Conservation (phyloP, 805 yeast genomes). For the Lipomyces chichibuensis region DNA sequence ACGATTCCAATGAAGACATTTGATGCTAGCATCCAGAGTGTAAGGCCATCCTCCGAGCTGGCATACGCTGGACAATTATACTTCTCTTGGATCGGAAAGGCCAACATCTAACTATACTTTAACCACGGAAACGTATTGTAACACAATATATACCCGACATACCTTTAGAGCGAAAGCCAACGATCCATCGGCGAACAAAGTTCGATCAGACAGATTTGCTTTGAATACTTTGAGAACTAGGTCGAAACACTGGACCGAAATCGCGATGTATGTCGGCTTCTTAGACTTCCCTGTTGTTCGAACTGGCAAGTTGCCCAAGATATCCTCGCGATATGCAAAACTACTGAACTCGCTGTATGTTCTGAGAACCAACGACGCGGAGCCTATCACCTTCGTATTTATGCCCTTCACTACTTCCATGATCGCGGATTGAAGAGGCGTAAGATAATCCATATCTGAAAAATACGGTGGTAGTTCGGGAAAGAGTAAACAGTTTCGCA, state of each 20-base stretch:
- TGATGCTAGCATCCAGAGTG: constrained; percentile 35
- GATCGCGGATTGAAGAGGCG: constrained; percentile 66
- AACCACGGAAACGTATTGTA: background rate
- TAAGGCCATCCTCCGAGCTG: constrained; percentile 9
- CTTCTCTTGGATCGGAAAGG: constrained; percentile 31
- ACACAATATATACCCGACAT: background rate
- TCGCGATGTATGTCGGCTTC: constrained; percentile 30
- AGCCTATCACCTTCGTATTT: constrained; percentile 16
- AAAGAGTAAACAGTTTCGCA: constrained; percentile 69
- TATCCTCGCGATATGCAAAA: constrained; percentile 27
- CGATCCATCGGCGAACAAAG: constrained; percentile 30
- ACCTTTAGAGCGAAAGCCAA: constrained; percentile 32
- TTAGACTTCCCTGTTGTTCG: constrained; percentile 22
- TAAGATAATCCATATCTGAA: constrained; percentile 58
- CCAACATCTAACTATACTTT: constrained; percentile 18
- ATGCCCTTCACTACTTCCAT: constrained; percentile 51
- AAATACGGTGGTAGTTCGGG: constrained; percentile 67
- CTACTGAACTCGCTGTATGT: constrained; percentile 31
- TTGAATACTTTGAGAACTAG: constrained; percentile 13
- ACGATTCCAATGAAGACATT: constrained; percentile 24
- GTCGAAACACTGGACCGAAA: constrained; percentile 28
- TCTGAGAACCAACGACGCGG: constrained; percentile 24
- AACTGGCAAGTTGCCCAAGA: constrained; percentile 9
- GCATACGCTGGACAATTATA: constrained; percentile 28
- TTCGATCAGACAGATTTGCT: constrained; percentile 8